Percentiles rank a stretch among this genome's conserved stretches.
These are phyloP conservation scores for Hippophae rhamnoides DNA, from an alignment of 306 rosid genomes.

Conservation along the genomic window DNA sequence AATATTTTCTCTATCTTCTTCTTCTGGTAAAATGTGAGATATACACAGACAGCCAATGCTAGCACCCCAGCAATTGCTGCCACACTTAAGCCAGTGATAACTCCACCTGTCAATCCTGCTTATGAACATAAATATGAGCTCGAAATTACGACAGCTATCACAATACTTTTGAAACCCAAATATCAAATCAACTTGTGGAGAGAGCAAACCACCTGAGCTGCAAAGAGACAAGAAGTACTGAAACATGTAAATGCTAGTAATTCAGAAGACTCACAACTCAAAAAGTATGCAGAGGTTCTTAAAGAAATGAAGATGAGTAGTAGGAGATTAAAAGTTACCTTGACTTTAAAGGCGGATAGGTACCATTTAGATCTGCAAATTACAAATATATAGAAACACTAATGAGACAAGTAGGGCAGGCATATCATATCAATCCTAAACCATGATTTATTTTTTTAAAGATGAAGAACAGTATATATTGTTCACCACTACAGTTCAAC, in stretches of 20 bases:
- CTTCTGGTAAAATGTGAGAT: slow-evolving; percentile 35
- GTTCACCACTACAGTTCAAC: background rate
- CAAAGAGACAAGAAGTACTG: slow-evolving; percentile 22
- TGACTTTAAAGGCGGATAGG: slow-evolving; percentile 29
- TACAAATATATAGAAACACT: slow-evolving; percentile 10
- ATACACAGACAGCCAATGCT: slow-evolving; percentile 39
- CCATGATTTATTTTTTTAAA: background rate
- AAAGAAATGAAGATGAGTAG: background rate
- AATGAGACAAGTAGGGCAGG: slow-evolving; percentile 2
- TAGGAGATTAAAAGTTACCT: slow-evolving; percentile 31
- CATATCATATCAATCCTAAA: background rate
- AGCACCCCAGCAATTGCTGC: slow-evolving; percentile 54
- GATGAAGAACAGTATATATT: background rate
- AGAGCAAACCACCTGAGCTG: slow-evolving; percentile 66
- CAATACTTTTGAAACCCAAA: slow-evolving; percentile 19
- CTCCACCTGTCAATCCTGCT: slow-evolving; percentile 64
- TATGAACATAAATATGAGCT: slow-evolving; percentile 28
- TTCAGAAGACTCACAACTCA: slow-evolving; percentile 10
- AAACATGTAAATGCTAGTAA: slow-evolving; percentile 7
- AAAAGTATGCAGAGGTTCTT: slow-evolving; percentile 13
- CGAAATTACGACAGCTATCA: slow-evolving; percentile 16
- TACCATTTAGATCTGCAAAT: slow-evolving; percentile 46
- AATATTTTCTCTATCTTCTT: slow-evolving; percentile 24
- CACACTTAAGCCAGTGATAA: slow-evolving; percentile 57
- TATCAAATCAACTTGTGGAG: slow-evolving; percentile 25